Base-by-base conservation (phyloP, 1,284 basidiomycete genomes). In the Leccinum subrobustum region DNA sequence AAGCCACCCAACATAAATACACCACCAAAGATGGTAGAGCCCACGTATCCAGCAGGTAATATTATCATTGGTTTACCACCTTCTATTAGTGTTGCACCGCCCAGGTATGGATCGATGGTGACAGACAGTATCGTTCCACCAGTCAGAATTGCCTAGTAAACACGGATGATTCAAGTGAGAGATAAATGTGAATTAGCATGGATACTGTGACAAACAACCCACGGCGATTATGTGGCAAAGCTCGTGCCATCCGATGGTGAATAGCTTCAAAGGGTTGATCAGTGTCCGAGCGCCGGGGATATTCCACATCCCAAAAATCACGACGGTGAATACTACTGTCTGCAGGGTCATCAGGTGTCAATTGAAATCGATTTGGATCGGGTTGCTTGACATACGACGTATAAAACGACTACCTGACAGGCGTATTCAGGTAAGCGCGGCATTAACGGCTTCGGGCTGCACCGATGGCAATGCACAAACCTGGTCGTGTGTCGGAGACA, bases 181-280 rank as follows among this genome's bases (percentile, higher is more conserved):
- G 54, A 58, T 68, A 56, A 64, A 62, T 11, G 11, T 7, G 12
- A n/a, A 53, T 59, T 18, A 16, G 29, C 31, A 56, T 52, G 48
- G 20, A 14, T n/a, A 57, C 29, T 16, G 27, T 29, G 33, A 44
- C 16, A 52, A 61, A 51, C 61, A 57, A 78, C 87, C 61, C 65
- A 92, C 91, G 54, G 85, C 83, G 58, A 81, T 78, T 70, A 92
- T 88, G 72, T 93, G 91, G 70, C 88, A 93, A n/a, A 92, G 78
- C 70, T 93, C 91, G 69, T 93, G 91, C 83, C 84, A 90, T 44
- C 91, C 91, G 64, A 93, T 92, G 56, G 90, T 90, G 69, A 93
- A 88, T 27, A 93, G 78, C 72, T 93, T 93, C 65, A 93, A 79
- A 6, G 91, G 91, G 68, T 85, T 91, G 68, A 92, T 91, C 74